Evolutionary conservation across 202 grass and related monocot species (phyloP).

Genomic region (Musa balbisiana): DNA sequence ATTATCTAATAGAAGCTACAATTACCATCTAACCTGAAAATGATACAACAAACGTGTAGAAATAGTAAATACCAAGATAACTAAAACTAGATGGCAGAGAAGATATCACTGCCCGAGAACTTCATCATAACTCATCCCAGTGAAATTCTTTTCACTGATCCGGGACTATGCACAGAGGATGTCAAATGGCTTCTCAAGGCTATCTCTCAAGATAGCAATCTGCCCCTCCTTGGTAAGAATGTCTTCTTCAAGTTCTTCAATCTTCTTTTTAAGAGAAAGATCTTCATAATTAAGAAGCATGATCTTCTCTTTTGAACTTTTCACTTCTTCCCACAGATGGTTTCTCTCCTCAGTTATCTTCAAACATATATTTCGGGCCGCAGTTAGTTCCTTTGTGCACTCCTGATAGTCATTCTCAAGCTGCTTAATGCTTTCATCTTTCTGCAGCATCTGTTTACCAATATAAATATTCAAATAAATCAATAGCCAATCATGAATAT

Average conservation of each 20-base stretch:
- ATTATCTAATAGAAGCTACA: background rate
- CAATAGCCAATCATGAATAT: background rate
- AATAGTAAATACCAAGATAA: background rate
- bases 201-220: constrained; percentile 19
- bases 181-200: constrained; percentile 17
- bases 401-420: constrained; percentile 16
- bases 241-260: constrained; percentile 22
- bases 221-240: constrained; percentile 23
- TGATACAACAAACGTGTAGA: background rate
- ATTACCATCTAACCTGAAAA: background rate
- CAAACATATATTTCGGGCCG: constrained; percentile 11
- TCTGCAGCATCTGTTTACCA: constrained; percentile 19
- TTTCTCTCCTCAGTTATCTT: constrained; percentile 20
- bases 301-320: constrained; percentile 15
- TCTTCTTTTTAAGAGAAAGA: constrained; percentile 19
- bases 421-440: constrained; percentile 13
- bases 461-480: background rate
- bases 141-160: constrained; percentile 18
- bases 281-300: constrained; percentile 22
- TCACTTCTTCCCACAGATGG: constrained; percentile 22
- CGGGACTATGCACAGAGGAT: constrained; percentile 4
- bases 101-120: background rate
- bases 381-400: constrained; percentile 18
- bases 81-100: background rate
- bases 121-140: background rate